A percentile compares a stretch with the other conserved stretches of the same genome.
These are phyloP conservation scores for Phytophthora meadii DNA, from an alignment of 352 stramenopile genomes.

Conservation along the genomic window DNA sequence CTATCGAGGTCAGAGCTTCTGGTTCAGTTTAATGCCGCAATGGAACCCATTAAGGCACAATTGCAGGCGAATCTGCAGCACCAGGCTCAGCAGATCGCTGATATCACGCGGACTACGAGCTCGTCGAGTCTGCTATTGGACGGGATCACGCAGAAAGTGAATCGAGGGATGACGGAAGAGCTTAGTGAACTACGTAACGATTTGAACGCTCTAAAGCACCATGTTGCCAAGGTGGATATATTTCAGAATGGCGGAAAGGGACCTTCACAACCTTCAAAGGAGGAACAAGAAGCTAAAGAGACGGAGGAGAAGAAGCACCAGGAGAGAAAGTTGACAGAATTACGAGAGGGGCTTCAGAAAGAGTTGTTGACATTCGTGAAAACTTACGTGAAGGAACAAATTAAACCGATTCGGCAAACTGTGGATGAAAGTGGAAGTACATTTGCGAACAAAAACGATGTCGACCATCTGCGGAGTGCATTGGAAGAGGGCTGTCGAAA, in stretches of 20 bases:
- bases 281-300: conserved; percentile 26
- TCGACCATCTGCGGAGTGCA: conserved; percentile 24
- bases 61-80: conserved; percentile 78
- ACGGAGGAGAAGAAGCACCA: conserved; percentile 27
- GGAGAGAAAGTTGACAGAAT: conserved; percentile 26
- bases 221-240: conserved; percentile 51
- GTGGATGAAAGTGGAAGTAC: conserved; percentile 19
- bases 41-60: conserved; percentile 83
- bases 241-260: conserved; percentile 28
- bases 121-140: conserved; percentile 69
- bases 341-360: conserved; percentile 26
- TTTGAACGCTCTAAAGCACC: conserved; percentile 61
- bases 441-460: conserved; percentile 26
- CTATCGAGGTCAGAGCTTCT: conserved; percentile 73
- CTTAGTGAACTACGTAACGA: conserved; percentile 59
- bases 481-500: conserved; percentile 30
- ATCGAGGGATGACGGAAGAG: conserved; percentile 61
- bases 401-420: conserved; percentile 10
- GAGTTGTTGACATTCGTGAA: conserved; percentile 22
- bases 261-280: conserved; percentile 18
- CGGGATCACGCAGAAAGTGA: conserved; percentile 70
- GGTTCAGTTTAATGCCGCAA: conserved; percentile 83
- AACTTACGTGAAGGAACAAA: conserved; percentile 34
- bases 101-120: conserved; percentile 64
- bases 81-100: conserved; percentile 76